Base-by-base conservation (phyloP, 1,284 basidiomycete genomes). In the Boletus hoseneyae region DNA sequence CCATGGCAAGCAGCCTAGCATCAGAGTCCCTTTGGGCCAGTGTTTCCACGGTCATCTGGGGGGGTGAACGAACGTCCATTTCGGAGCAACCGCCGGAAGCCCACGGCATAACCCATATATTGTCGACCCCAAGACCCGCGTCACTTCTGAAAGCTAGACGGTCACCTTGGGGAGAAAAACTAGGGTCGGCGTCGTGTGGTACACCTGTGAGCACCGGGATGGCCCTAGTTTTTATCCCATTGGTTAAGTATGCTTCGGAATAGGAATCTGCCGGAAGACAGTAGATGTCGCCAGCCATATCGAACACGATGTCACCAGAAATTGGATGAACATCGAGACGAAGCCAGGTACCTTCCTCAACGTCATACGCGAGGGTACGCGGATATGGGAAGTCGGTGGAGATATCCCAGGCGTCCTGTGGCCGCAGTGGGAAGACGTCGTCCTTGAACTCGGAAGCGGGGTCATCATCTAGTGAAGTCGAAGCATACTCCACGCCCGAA, bases 311-410 rank as follows among this genome's bases (percentile, higher is more conserved):
- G 53, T 88, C 85, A 10, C 86, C 85, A 3, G 78, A 75, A 51
- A 68, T 68, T 8, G 83, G 82, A 56, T 85, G 79, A 3, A 87
- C 83, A 59, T 87, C 85, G 29, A 87, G 75, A 12, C 85, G 75
- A 45, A 87, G 67, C 84, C 84, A 87, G 29, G 85, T 87, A 9
- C 85, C 85, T 58, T 87, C 83, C 32, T 74, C 70, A 16, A 87
- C 85, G 45, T 85, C 78, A 61, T 83, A 87, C 50, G 78, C 74
- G n/a, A 86, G 69, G 19, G 67, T 68, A 25, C 85, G 79, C 1
- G 83, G 80, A 65, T 80, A 79, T n/a, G 77, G 73, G 59, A 79
- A 86, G 67, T 87, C 81, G n/a, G 83, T 86, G 16, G 85, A 87
- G 52, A 88, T 87, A 59, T 88, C 85, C 85, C 85, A 88, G 21